These are phyloP conservation scores for Penicillium sp. DNA, from an alignment of 2,329 filamentous ascomycete genomes.

Conservation along the genomic window DNA sequence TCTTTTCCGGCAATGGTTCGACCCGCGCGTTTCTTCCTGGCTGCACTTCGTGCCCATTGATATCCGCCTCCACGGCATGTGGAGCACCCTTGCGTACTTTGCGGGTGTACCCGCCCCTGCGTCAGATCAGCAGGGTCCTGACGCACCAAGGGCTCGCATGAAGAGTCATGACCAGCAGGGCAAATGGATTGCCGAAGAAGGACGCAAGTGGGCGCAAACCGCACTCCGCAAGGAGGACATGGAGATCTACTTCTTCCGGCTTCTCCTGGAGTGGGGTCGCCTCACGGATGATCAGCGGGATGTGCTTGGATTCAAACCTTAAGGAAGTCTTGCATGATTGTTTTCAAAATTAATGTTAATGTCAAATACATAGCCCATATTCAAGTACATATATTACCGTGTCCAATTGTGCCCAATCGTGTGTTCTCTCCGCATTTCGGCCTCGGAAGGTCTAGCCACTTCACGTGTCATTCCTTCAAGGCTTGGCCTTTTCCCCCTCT, in stretches of 20 bases:
- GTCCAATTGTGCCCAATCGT: not conserved
- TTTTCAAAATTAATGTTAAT: conserved; percentile 3
- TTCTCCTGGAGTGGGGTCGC: conserved; percentile 76
- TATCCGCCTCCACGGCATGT: conserved; percentile 70
- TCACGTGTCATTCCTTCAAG: too few relatives aligned
- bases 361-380: conserved; percentile 2
- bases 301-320: conserved; percentile 44
- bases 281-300: conserved; percentile 64
- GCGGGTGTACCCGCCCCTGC: conserved; percentile 50
- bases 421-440: not conserved
- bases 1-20: conserved; percentile 78
- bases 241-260: conserved; percentile 77
- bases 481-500: too few relatives aligned
- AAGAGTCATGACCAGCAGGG: conserved; percentile 56
- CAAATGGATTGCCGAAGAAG: conserved; percentile 66
- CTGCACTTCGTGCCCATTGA: conserved; percentile 80
- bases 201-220: conserved; percentile 64
- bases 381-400: not conserved
- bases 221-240: conserved; percentile 72
- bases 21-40: conserved; percentile 73
- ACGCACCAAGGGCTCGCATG: conserved; percentile 52
- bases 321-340: not conserved
- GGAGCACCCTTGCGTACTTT: conserved; percentile 75
- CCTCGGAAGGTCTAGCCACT: too few relatives aligned
- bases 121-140: conserved; percentile 29